Conservation (phyloP, 768 basidiomycete genomes). For the Tephrocybe rancida region DNA sequence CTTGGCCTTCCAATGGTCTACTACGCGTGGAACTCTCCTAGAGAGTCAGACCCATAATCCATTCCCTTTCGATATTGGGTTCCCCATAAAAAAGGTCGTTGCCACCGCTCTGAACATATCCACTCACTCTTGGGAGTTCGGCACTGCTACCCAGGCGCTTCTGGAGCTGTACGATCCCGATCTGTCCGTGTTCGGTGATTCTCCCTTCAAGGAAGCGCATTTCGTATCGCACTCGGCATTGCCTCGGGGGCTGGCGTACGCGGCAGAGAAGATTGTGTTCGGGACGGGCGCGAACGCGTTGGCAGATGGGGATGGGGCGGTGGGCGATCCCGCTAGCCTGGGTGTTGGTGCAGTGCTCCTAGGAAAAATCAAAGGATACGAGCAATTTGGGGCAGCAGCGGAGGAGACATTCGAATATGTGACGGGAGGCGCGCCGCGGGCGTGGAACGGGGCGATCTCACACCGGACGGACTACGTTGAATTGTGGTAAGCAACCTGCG, state of each 20-base stretch:
- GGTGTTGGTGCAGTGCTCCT: slow-evolving; percentile 45
- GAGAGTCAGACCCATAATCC: neutral
- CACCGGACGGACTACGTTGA: slow-evolving; percentile 52
- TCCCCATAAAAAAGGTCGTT: slow-evolving; percentile 25
- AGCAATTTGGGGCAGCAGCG: slow-evolving; percentile 39
- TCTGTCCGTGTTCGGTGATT: slow-evolving; percentile 27
- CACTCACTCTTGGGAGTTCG: slow-evolving; percentile 33
- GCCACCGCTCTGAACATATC: slow-evolving; percentile 22
- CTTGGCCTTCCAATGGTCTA: neutral
- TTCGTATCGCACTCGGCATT: neutral
- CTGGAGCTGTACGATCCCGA: slow-evolving; percentile 28
- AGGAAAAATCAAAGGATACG: slow-evolving; percentile 28
- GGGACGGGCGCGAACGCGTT: slow-evolving; percentile 28
- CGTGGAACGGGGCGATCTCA: slow-evolving; percentile 51
- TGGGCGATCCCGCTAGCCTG: slow-evolving; percentile 58
- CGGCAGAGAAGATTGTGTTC: slow-evolving; percentile 12
- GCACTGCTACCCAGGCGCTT: slow-evolving; percentile 29
- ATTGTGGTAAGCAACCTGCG: slow-evolving; percentile 39
- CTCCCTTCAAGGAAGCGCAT: slow-evolving; percentile 20
- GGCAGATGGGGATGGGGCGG: slow-evolving; percentile 44
- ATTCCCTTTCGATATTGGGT: slow-evolving; percentile 27
- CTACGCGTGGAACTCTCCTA: neutral
- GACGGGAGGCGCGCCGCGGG: slow-evolving; percentile 40
- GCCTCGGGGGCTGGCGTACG: slow-evolving; percentile 11
- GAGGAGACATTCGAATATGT: slow-evolving; percentile 44